These are phyloP conservation scores for Grifola frondosa DNA, from an alignment of 1,284 basidiomycete genomes.

Conservation along the genomic window DNA sequence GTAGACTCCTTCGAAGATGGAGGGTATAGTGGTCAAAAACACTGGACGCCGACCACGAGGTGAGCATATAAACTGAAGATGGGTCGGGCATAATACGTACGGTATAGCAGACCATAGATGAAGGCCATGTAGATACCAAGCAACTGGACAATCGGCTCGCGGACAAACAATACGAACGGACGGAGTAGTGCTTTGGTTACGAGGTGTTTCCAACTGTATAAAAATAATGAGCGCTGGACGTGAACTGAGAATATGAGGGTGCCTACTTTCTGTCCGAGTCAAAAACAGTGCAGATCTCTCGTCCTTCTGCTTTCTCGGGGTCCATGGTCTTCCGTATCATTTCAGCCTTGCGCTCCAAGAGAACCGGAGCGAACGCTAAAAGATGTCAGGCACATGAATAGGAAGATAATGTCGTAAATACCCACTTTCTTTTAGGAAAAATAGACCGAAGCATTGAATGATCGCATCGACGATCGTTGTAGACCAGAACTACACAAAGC, in stretches of 20 bases:
- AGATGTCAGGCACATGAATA: neutral
- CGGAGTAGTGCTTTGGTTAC: constrained; percentile 40
- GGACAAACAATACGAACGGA: constrained; percentile 44
- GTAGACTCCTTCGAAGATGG: constrained; percentile 58
- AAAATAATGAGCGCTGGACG: neutral
- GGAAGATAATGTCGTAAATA: constrained; percentile 1
- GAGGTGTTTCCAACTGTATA: constrained; percentile 37
- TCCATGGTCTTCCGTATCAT: constrained; percentile 40
- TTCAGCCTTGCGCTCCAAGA: constrained; percentile 46
- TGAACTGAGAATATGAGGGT: neutral
- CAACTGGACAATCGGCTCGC: constrained; percentile 47
- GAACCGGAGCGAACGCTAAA: constrained; percentile 43
- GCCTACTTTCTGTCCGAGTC: constrained; percentile 33
- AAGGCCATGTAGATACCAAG: constrained; percentile 51
- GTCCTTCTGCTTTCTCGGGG: constrained; percentile 27
- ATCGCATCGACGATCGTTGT: constrained; percentile 38
- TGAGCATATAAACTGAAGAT: neutral
- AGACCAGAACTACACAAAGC: constrained; percentile 36
- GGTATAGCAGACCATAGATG: constrained; percentile 52
- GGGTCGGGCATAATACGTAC: constrained; percentile 34
- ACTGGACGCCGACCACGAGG: constrained; percentile 35
- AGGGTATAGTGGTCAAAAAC: constrained; percentile 64
- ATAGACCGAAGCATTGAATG: constrained; percentile 40
- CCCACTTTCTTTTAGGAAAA: constrained; percentile 47
- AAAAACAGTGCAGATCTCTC: constrained; percentile 29